Evolutionary conservation across 805 yeast genomes (phyloP).

Genomic region (Saccharomycopsis amapae): DNA sequence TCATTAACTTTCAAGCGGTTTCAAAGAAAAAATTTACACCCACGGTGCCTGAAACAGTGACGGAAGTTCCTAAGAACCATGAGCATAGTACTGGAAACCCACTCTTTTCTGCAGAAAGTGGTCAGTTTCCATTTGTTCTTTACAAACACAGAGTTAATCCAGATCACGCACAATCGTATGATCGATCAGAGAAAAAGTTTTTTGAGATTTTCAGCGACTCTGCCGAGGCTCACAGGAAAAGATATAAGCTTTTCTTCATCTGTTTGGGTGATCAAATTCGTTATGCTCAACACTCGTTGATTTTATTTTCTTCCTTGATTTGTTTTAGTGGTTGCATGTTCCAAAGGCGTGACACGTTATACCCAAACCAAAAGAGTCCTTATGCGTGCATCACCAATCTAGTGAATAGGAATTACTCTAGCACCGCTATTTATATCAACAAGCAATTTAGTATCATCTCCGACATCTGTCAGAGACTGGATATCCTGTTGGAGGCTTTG

Average conservation of each 20-base stretch:
- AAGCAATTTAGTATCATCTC: conserved; percentile 1
- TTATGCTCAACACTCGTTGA: not conserved
- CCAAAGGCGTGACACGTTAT: conserved; percentile 1
- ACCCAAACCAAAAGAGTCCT: not conserved
- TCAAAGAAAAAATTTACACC: too few relatives aligned
- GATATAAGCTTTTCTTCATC: not conserved
- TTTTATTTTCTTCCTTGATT: not conserved
- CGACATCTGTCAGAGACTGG: not conserved
- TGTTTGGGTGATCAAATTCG: not conserved
- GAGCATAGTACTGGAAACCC: too few relatives aligned
- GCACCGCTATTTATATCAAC: conserved; percentile 4
- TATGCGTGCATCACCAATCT: not conserved
- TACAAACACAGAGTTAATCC: not conserved
- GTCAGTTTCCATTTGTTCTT: not conserved
- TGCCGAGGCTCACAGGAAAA: not conserved
- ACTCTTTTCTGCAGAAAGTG: not conserved
- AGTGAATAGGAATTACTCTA: not conserved
- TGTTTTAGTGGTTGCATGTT: conserved; percentile 2
- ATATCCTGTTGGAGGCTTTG: not conserved
- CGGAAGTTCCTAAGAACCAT: too few relatives aligned
- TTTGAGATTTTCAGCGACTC: not conserved
- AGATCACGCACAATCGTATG: not conserved
- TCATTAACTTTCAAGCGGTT: too few relatives aligned
- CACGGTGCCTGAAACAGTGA: too few relatives aligned
- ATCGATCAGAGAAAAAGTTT: not conserved